Base-by-base conservation (phyloP, 805 yeast species). In the Pichia sporocuriosa region DNA sequence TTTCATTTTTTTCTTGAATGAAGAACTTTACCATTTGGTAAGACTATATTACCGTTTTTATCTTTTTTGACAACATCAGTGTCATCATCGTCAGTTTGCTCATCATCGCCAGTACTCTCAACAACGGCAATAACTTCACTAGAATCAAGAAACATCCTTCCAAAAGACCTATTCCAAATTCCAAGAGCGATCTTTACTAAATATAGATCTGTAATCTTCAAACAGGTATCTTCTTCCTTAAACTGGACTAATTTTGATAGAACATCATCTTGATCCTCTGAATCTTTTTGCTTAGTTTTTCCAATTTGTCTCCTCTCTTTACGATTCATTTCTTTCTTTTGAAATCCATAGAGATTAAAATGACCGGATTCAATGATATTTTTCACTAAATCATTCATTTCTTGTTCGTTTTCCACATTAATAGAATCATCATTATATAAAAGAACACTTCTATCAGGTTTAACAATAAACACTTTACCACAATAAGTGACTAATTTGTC, bases 401-500 rank as follows among this genome's bases (percentile, higher is more conserved):
- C 37, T 3, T 32, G 21, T 21, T 49, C 42, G 20, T 43, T 32
- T 9, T 43, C 43, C 24, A 42, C 22, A 9, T 44, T 19, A 13
- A 47, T 35, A 26, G 23, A 5, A 6, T 42, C 39, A 19, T 37
- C 43, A 22, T 47, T 43, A 17, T 47, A 43, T 5, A 40, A 15
- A 27, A 44, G 40, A n/a, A 50, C 46, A n/a, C 35, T 23, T 21
- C 40, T 35, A 31, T 50, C 54, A 13, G 48, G 39, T 39, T 49
- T 49, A 21, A 50, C 53, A n/a, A 50, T 44, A 29, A 50, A 50
- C 2, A 50, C 41, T 34, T 47, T 47, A 19, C 46, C 46, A 31
- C 43, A 39, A 29, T 49, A 47, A 11, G 42, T 44, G 22, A 50
- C 50, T 13, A 50, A 23, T 37, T 44, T 47, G 28, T 48, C 47